Evolutionary conservation across 2,329 filamentous ascomycete genomes (phyloP).

Genomic region (Chaetomiaceae sp.): DNA sequence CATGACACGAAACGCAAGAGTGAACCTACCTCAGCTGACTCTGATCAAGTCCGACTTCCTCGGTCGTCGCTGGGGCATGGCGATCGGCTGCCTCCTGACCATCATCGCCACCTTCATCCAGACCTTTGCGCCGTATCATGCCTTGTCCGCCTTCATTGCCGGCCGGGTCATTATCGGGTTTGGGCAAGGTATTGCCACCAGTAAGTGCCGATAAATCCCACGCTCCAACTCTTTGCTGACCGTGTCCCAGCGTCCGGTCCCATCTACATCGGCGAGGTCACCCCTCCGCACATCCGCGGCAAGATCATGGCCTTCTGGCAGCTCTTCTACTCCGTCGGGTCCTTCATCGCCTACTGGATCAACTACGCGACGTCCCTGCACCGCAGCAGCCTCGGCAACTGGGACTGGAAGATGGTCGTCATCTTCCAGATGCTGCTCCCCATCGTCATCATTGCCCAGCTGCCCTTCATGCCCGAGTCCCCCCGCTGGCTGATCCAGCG

Average conservation of each 20-base stretch:
- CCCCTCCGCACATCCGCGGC: not conserved
- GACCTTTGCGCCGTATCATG: not conserved
- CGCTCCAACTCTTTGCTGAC: no score
- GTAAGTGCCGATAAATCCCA: not conserved
- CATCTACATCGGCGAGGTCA: not conserved
- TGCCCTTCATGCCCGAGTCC: not conserved
- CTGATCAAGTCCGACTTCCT: not conserved
- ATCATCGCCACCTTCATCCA: not conserved
- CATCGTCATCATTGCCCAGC: not conserved
- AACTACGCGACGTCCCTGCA: not conserved
- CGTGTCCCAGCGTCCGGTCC: not conserved
- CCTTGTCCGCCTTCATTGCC: not conserved
- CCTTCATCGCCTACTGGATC: slow-evolving; percentile 6
- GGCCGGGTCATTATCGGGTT: not conserved
- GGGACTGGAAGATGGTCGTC: slow-evolving; percentile 7
- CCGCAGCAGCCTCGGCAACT: not conserved
- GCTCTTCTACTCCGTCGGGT: not conserved
- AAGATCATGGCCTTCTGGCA: slow-evolving; percentile 2
- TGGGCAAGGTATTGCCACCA: not conserved
- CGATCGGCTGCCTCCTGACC: not conserved
- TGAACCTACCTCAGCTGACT: no score
- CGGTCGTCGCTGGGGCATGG: not conserved
- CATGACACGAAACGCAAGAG: not conserved
- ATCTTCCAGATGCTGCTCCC: not conserved
- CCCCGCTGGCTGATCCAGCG: not conserved